Conservation (phyloP, 352 stramenopile genomes). For the Phytophthora megakarya region DNA sequence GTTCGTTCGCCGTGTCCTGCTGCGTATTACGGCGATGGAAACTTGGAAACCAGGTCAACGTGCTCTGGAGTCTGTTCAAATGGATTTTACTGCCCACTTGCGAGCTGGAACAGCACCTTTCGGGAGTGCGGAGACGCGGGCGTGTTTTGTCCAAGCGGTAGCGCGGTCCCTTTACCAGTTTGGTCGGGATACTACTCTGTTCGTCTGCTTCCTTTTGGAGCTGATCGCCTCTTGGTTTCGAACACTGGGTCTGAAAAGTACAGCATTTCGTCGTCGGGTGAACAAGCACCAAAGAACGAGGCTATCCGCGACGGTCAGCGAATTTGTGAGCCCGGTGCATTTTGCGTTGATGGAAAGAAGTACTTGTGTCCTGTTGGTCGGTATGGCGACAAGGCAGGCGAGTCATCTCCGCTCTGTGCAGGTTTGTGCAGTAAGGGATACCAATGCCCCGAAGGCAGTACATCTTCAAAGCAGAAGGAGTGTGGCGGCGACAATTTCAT, state of each 20-base stretch:
- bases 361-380: slow-evolving; percentile 66
- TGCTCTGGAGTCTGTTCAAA: slow-evolving; percentile 54
- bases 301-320: slow-evolving; percentile 51
- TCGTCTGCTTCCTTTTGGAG: slow-evolving; percentile 6
- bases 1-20: slow-evolving; percentile 61
- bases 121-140: slow-evolving; percentile 38
- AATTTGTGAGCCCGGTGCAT: slow-evolving; percentile 69
- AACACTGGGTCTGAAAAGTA: slow-evolving; percentile 17
- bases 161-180: slow-evolving; percentile 54
- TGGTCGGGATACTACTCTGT: slow-evolving; percentile 70
- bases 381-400: slow-evolving; percentile 48
- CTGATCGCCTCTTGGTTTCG: slow-evolving; percentile 7
- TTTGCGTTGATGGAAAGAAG: slow-evolving; percentile 57
- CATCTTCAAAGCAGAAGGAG: slow-evolving; percentile 37
- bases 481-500: slow-evolving; percentile 54
- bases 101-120: slow-evolving; percentile 50
- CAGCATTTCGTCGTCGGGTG: slow-evolving; percentile 7
- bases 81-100: slow-evolving; percentile 70
- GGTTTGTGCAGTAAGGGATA: slow-evolving; percentile 67
- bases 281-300: slow-evolving; percentile 34
- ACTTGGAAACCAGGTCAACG: slow-evolving; percentile 34
- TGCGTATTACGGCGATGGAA: slow-evolving; percentile 42
- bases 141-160: slow-evolving; percentile 72
- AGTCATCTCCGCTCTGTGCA: slow-evolving; percentile 62
- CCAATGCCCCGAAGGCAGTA: slow-evolving; percentile 65